Base-by-base conservation (phyloP, 1,139 yeast species). In the Suhomyces bokatorum region DNA sequence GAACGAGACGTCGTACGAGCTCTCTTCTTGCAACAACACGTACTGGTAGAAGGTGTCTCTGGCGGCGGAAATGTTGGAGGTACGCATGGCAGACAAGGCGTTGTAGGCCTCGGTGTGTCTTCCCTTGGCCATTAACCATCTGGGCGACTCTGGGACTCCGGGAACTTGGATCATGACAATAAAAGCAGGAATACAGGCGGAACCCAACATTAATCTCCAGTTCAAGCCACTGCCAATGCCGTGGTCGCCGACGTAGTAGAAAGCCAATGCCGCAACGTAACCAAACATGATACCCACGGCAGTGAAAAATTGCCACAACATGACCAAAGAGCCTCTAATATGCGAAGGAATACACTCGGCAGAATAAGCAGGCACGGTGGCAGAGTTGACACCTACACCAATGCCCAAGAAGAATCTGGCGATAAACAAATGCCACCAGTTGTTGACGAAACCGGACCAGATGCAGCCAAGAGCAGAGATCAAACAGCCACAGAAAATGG, bases 241-340 rank as follows among this genome's bases (percentile, higher is more conserved):
- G 16, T 46, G 42, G 9, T 59, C 51, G 0, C 67, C 63, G 12
- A 71, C 67, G 35, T 63, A 48, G 52, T 66, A 70, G 52, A 71
- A 85, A 0, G 88, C 88, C 46, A 87, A 69, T 20, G 83, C 77
- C 39, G 87, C 75, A 43, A 84, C 83, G 60, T 85, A 85, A 40
- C 95, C 95, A 56, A 87, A 71, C 81, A 85, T 85, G 57, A 87
- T 86, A 58, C 96, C 96, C 50, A 85, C 83, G 6, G 95, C 95
- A 9, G 95, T 87, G 78, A 87, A 87, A 63, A 85, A 78, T 67
- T 87, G 96, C 95, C 95, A 87, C 72, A 84, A 77, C 93, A 87
- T 86, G 41, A 87, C 90, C 50, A 87, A 68, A 2, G 90, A 81
- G 51, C 96, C 96, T 60, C 96, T 76, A 50, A 87, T 81, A 32